Evolutionary conservation across 805 yeast genomes (phyloP), one percentile per base, ranked within the genome.

Genomic region (Candida ulmi): DNA sequence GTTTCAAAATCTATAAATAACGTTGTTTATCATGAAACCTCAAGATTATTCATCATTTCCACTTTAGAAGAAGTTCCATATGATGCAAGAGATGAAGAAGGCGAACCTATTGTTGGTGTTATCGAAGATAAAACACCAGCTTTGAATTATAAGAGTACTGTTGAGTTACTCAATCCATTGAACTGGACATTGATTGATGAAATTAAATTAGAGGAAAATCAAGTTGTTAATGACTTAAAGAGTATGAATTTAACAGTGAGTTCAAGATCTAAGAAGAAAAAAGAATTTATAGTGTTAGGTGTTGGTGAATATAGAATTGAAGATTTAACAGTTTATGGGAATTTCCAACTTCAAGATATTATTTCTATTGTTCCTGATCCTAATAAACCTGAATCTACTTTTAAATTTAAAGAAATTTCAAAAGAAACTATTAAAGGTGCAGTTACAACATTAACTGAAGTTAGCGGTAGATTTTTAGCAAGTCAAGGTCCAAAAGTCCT

Each of bases 281-380:
- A 78, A 45, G 93, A 85, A 52, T 75, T 78, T 37, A 62, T 93
- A 8, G 79, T 87, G 1, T 67, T 83, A n/a, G 98, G 97, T 2
- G 76, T 90, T 2, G 83, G 93, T 1, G 68, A 72, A 39, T 72
- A 79, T 38, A 71, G 91, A 42, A 78, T 80, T 43, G 99, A 91
- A 55, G 96, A 88, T 61, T 63, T 83, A 43, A 74, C 86, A 4
- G 75, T 95, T 0, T 76, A 78, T 51, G 99, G 99, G 0, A 68
- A 80, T 1, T 83, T 87, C 61, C 76, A 77, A 41, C 64, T 90
- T 1, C 80, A 66, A 52, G 95, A 88, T 47, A 69, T 85, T 24
- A 80, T 83, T 39, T 88, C 81, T 42, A 83, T 88, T 57, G 87
- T 86, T 46, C 96, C 96, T 0, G 96, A 88, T 54, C 91, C 91